phyloP scores from a whole-genome alignment of 345 rosid genomes.

The Syzygium aqueum region DNA sequence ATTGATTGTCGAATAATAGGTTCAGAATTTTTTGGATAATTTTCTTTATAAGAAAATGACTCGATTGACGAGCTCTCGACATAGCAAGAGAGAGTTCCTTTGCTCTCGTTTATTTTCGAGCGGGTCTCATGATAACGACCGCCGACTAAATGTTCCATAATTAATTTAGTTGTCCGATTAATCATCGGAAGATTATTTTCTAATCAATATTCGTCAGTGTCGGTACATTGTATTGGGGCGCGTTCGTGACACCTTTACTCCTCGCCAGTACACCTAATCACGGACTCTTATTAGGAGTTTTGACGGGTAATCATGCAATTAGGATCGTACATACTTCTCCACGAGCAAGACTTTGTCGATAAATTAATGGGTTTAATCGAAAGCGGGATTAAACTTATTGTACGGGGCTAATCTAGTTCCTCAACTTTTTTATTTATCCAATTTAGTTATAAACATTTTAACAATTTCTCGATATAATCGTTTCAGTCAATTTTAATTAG shows the following conservation, averaged over 20 bases:
- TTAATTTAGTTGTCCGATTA: neutral
- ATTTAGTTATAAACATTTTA: neutral
- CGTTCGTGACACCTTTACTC: neutral
- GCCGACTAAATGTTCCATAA: neutral
- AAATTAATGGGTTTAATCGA: neutral
- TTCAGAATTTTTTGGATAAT: rapidly evolving
- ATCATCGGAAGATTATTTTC: neutral
- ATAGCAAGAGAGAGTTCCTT: neutral
- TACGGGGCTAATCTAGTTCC: too few species aligned
- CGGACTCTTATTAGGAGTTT: neutral
- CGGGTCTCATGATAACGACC: neutral
- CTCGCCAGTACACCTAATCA: neutral
- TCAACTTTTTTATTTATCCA: too few species aligned
- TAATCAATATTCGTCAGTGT: neutral
- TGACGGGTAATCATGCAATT: neutral
- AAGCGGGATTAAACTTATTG: neutral
- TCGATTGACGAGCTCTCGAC: neutral
- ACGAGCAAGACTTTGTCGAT: neutral
- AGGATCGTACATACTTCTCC: neutral
- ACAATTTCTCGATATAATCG: too few species aligned
- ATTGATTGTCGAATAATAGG: rapidly evolving
- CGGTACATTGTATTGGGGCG: neutral
- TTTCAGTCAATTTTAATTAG: rapidly evolving
- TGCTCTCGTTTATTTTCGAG: neutral
- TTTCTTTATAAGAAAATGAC: neutral